phyloP scores from a whole-genome alignment of 306 rosid species.

The Dalbergia cochinchinensis region DNA sequence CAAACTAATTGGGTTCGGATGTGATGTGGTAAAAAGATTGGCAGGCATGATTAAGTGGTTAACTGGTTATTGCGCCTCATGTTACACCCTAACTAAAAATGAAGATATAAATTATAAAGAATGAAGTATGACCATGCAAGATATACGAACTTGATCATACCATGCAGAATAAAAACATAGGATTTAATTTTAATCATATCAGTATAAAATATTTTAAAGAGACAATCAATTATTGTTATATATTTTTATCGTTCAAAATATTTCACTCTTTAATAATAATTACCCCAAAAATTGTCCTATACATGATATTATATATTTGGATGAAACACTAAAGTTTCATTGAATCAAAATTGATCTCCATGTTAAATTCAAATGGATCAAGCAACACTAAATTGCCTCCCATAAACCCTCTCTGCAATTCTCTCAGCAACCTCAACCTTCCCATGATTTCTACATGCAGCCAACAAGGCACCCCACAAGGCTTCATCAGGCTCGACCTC shows the following conservation, averaged over 20 bases:
- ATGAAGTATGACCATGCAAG: neutral
- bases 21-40: neutral
- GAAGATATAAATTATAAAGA: neutral
- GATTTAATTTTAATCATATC: too few species aligned
- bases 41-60: neutral
- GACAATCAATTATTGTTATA: too few species aligned
- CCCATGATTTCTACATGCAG: slow-evolving; percentile 71
- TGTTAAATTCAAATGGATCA: slow-evolving; percentile 27
- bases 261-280: too few species aligned
- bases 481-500: slow-evolving; percentile 66
- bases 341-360: neutral
- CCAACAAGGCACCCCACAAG: slow-evolving; percentile 65
- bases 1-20: neutral
- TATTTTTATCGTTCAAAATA: too few species aligned
- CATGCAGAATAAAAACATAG: too few species aligned
- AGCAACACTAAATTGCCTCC: slow-evolving; percentile 36
- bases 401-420: slow-evolving; percentile 54
- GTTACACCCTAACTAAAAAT: neutral
- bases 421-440: slow-evolving; percentile 70
- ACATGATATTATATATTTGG: too few species aligned
- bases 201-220: too few species aligned
- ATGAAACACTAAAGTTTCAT: too few species aligned
- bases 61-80: neutral
- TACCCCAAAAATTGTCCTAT: too few species aligned
- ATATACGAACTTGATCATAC: neutral